Evolutionary conservation across 257 asterid genomes (phyloP).

Genomic region (Solanum tacnaense): DNA sequence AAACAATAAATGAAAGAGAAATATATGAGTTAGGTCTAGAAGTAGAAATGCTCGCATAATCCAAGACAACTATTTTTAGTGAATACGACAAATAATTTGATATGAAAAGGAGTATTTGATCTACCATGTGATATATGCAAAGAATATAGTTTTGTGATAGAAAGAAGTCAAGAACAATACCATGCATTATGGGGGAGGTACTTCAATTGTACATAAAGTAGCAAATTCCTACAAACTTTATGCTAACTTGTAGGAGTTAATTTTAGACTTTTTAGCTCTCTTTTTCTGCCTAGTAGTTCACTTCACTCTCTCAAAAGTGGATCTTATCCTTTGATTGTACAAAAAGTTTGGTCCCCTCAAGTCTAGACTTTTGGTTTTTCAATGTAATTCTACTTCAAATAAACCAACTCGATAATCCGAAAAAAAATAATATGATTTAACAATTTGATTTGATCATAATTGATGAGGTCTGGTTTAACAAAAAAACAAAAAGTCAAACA

Average conservation of each 20-base stretch:
- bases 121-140: not conserved
- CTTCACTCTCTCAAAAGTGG: not conserved
- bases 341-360: constrained; percentile 2
- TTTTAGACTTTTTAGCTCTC: not conserved
- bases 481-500: not conserved
- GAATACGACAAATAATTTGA: not conserved
- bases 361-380: not conserved
- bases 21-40: not conserved
- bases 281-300: not conserved
- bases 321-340: constrained; percentile 14
- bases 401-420: not conserved
- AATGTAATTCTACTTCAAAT: not conserved
- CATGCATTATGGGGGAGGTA: not conserved
- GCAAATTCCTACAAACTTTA: not conserved
- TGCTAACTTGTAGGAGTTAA: not conserved
- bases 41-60: not conserved
- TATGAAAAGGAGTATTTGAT: not conserved
- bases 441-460: not conserved
- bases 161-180: not conserved
- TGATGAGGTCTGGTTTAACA: not conserved
- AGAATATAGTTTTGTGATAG: not conserved
- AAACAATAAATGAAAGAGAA: not conserved
- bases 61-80: not conserved
- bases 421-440: no score
- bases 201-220: constrained; percentile 9